A percentile compares a stretch with the other conserved stretches of the same genome.
Conservation (phyloP, 306 rosid genomes). For the Ormosia semicastrata region DNA sequence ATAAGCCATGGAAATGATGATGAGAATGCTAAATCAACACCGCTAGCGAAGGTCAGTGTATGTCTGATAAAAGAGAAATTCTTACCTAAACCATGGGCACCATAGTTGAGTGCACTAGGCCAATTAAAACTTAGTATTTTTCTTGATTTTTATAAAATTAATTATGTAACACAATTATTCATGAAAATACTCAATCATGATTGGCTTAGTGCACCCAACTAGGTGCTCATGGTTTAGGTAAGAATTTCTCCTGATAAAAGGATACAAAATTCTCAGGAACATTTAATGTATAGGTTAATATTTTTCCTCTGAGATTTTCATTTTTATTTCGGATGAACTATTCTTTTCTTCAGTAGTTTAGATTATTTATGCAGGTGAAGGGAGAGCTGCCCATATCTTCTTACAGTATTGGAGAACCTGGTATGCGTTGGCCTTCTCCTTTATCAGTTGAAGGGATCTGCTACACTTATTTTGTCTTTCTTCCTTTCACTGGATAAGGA, state of each 20-base stretch:
- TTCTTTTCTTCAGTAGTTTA: background rate
- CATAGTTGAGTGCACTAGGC: too few relatives aligned
- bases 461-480: background rate
- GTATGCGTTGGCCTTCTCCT: slow-evolving; percentile 29
- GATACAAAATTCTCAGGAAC: background rate
- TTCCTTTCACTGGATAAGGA: background rate
- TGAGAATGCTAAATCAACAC: slow-evolving; percentile 43
- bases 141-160: too few relatives aligned
- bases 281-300: background rate
- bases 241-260: background rate
- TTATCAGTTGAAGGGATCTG: background rate
- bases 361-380: slow-evolving; percentile 54
- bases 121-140: too few relatives aligned
- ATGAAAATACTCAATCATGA: too few relatives aligned
- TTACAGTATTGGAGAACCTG: slow-evolving; percentile 47
- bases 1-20: slow-evolving; percentile 63
- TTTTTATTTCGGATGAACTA: background rate
- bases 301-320: background rate
- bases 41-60: slow-evolving; percentile 19
- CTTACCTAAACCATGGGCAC: too few relatives aligned
- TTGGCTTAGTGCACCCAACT: too few relatives aligned
- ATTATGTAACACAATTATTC: too few relatives aligned
- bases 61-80: too few relatives aligned
- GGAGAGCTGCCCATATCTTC: slow-evolving; percentile 62
- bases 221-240: too few relatives aligned